Percentiles rank a stretch among this genome's conserved stretches.
These are phyloP conservation scores for Sphaerostilbella broomeana DNA, from an alignment of 2,329 filamentous ascomycete genomes.

Conservation along the genomic window DNA sequence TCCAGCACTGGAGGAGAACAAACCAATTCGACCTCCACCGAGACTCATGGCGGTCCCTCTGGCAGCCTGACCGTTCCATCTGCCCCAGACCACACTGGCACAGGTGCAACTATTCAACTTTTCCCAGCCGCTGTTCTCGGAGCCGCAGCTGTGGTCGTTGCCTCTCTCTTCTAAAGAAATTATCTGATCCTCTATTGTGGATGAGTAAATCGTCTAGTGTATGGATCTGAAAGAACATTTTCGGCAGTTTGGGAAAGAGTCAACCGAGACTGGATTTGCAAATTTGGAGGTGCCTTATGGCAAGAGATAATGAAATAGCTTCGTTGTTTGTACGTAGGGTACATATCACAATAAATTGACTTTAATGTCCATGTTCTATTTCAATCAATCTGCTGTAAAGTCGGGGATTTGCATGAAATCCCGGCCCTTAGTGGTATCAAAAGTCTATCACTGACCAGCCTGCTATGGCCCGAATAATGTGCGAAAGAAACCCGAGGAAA, in stretches of 20 bases:
- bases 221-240: too few species aligned
- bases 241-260: background rate
- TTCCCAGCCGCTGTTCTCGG: constrained; percentile 21
- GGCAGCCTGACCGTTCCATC: constrained; percentile 18
- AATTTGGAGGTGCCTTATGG: constrained; percentile 6
- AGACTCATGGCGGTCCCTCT: constrained; percentile 14
- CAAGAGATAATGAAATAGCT: constrained; percentile 1
- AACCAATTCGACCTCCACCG: constrained; percentile 20
- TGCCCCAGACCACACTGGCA: constrained; percentile 27
- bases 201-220: too few species aligned
- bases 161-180: constrained; percentile 24
- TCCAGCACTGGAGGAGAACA: constrained; percentile 7
- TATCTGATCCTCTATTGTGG: too few species aligned
- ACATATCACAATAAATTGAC: background rate
- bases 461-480: background rate
- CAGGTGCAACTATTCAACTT: constrained; percentile 19
- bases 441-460: background rate
- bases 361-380: too few species aligned
- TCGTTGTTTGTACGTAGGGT: constrained; percentile 2
- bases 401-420: too few species aligned
- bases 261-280: constrained; percentile 9
- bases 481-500: too few species aligned
- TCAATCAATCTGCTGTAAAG: too few species aligned
- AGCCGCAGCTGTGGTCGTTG: constrained; percentile 21
- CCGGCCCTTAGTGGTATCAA: too few species aligned